A percentile compares a stretch with the other conserved stretches of the same genome.
phyloP scores from a whole-genome alignment of 345 rosid species.

The Xanthoceras sorbifolium region DNA sequence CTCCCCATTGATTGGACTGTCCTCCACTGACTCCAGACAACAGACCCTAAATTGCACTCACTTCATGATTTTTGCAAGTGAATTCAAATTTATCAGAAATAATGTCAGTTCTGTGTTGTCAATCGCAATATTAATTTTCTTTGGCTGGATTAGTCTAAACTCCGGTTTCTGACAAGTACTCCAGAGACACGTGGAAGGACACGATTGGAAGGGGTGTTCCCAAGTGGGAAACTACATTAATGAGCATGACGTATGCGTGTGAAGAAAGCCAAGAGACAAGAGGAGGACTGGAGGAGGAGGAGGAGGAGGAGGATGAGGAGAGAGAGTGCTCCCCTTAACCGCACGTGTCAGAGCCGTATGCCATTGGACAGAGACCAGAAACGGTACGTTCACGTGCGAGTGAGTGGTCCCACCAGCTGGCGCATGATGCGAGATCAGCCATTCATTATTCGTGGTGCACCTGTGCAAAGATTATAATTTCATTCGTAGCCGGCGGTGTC shows the following conservation, averaged over 20 bases:
- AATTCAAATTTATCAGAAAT: not conserved
- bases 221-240: constrained; percentile 3
- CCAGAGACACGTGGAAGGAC: not conserved
- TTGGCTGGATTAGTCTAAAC: not conserved
- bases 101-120: too few relatives aligned
- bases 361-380: not conserved
- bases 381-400: constrained; percentile 34
- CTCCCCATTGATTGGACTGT: constrained; percentile 20
- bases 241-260: constrained; percentile 17
- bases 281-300: too few relatives aligned
- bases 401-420: constrained; percentile 5
- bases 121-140: not conserved
- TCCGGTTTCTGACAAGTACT: not conserved
- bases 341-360: constrained; percentile 30
- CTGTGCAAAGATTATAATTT: not conserved
- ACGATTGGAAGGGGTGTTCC: constrained; percentile 6
- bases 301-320: too few relatives aligned
- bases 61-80: too few relatives aligned
- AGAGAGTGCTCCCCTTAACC: not conserved
- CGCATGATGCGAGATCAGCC: constrained; percentile 25
- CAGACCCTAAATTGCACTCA: not conserved
- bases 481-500: constrained; percentile 1
- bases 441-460: constrained; percentile 19
- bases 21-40: not conserved
- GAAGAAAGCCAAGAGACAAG: constrained; percentile 10